A percentile compares a stretch with the other conserved stretches of the same genome.
phyloP scores from a whole-genome alignment of 805 yeast species.

The Sugiyamaella americana region DNA sequence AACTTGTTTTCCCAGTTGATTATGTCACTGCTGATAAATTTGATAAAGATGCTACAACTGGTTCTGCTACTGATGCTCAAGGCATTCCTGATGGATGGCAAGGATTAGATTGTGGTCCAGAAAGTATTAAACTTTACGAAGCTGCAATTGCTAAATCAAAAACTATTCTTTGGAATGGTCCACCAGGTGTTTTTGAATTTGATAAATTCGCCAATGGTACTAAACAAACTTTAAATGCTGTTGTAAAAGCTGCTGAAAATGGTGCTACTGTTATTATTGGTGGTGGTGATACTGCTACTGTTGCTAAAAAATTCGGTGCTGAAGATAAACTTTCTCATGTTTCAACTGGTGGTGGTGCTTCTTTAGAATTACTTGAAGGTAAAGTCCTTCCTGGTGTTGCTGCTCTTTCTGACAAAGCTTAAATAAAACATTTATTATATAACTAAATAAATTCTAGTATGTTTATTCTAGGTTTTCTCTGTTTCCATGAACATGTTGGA shows the following conservation, averaged over 20 bases:
- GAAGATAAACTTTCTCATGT: conserved; percentile 96
- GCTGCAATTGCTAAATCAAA: conserved; percentile 85
- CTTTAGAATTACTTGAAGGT: conserved; percentile 97
- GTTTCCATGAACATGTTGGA: no score
- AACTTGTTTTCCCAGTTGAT: conserved; percentile 90
- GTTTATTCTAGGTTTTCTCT: no score
- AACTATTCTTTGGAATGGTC: conserved; percentile 99
- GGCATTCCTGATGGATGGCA: conserved; percentile 95
- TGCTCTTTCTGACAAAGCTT: conserved; percentile 69
- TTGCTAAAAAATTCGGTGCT: conserved; percentile 96
- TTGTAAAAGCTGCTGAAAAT: conserved; percentile 74
- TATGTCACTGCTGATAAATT: conserved; percentile 93
- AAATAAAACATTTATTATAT: not conserved
- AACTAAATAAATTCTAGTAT: no score
- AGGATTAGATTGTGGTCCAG: conserved; percentile 96
- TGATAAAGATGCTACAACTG: conserved; percentile 82
- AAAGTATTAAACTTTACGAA: conserved; percentile 72
- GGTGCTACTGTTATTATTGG: conserved; percentile 96
- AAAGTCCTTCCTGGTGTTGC: conserved; percentile 97
- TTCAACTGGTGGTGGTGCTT: conserved; percentile 99
- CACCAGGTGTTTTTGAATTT: conserved; percentile 99
- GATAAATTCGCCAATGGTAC: conserved; percentile 90
- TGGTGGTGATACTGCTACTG: conserved; percentile 99
- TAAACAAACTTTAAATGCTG: conserved; percentile 80
- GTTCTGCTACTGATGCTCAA: conserved; percentile 75